Evolutionary conservation across 768 basidiomycete genomes (phyloP), one percentile per base, ranked within the genome.

Genomic region (Strobilomyces dryophilus): DNA sequence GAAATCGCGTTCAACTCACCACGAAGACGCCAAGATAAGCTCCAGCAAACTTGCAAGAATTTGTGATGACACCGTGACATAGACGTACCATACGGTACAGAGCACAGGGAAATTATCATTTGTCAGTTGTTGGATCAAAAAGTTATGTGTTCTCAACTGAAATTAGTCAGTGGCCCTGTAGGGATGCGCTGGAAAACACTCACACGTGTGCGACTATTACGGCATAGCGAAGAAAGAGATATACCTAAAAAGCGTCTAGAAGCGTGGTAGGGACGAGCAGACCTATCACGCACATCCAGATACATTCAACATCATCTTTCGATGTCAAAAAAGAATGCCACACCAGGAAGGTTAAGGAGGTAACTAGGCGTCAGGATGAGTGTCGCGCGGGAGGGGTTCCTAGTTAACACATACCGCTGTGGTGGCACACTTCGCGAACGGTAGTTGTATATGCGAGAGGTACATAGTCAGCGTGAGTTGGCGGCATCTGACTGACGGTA

Each of bases 161-260:
- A 37, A 14, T 49, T n/a, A n/a, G n/a, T n/a, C 14, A 32, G 15
- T 15, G 26, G 34, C 10, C 14, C 20, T 29, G 9, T 9, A 17
- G 8, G 12, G 21, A 45, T 5, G n/a, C 3, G 5, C 21, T 24
- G 17, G 3, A 10, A 36, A 31, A 10, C 18, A 56, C 65, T 63
- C 36, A 68, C 66, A 56, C 8, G 14, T 59, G 64, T 27, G 53
- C 56, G 5, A 53, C 26, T 39, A 69, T 47, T 6, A 51, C 52
- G 37, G 49, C 36, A 54, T 69, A 69, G n/a, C 57, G 67, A 54
- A 67, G 53, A 44, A 62, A 59, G n/a, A 67, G 35, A 26, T 67
- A 67, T 17, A 65, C 17, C 70, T 71, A 11, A 45, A 9, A 9
- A 14, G 32, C 14, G 9, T 61, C 42, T 45, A 35, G 7, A 21